These are phyloP conservation scores for Mrakia blollopis DNA, from an alignment of 768 basidiomycete species.

Conservation along the genomic window DNA sequence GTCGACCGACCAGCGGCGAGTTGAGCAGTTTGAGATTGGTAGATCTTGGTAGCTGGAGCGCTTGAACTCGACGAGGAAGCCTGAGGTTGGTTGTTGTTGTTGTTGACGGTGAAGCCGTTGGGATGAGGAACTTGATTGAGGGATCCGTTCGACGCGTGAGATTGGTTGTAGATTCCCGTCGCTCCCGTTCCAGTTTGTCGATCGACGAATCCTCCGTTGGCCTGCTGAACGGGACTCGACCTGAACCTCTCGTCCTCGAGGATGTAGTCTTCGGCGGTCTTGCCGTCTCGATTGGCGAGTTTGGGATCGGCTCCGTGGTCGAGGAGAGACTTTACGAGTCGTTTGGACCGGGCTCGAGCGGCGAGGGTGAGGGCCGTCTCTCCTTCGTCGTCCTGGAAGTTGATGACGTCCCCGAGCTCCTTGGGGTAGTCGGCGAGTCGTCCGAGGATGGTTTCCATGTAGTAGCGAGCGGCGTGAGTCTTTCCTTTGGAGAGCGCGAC, in stretches of 20 bases:
- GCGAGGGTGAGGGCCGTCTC: constrained; percentile 97
- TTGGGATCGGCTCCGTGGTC: constrained; percentile 97
- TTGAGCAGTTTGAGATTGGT: constrained; percentile 78
- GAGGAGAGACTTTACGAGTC: constrained; percentile 88
- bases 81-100: constrained; percentile 35
- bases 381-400: constrained; percentile 98
- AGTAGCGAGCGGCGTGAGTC: constrained; percentile 94
- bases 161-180: constrained; percentile 2
- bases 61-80: constrained; percentile 41
- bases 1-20: constrained; percentile 78
- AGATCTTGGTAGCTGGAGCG: constrained; percentile 56
- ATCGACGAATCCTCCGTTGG: constrained; percentile 35
- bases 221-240: constrained; percentile 76
- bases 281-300: constrained; percentile 86
- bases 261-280: constrained; percentile 97
- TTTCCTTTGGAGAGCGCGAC: constrained; percentile 97
- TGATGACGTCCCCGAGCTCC: constrained; percentile 95
- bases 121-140: background rate
- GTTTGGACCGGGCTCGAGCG: constrained; percentile 88
- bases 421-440: constrained; percentile 88
- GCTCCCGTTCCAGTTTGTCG: constrained; percentile 5
- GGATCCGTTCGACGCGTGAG: background rate
- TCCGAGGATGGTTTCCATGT: constrained; percentile 91
- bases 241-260: constrained; percentile 96
- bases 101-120: background rate